Percentiles rank a stretch among this genome's conserved stretches.
Evolutionary conservation across 805 yeast species (phyloP).

Genomic region (Myxozyma sirexii): DNA sequence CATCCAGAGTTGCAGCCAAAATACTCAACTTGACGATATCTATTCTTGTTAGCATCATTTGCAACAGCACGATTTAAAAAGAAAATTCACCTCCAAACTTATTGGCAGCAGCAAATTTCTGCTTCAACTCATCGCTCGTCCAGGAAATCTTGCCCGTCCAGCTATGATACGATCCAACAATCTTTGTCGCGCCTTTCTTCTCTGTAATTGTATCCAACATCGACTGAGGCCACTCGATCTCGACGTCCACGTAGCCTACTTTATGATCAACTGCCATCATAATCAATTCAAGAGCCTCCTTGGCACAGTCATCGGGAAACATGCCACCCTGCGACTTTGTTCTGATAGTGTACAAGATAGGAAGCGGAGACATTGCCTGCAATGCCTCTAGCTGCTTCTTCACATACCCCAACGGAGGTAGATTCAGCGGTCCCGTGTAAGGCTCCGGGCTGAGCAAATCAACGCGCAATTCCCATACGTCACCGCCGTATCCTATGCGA

Average conservation of each 20-base stretch:
- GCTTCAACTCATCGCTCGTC: too few relatives aligned
- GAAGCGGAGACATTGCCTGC: background rate
- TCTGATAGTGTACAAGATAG: background rate
- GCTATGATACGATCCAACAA: too few relatives aligned
- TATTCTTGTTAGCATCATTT: too few relatives aligned
- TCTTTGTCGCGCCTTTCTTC: too few relatives aligned
- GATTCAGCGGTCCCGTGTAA: background rate
- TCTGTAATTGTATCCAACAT: too few relatives aligned
- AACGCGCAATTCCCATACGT: background rate
- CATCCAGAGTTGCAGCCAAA: too few relatives aligned
- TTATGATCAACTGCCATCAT: background rate
- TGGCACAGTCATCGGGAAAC: background rate
- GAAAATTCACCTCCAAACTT: too few relatives aligned
- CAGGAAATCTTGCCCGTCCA: too few relatives aligned
- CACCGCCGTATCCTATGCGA: background rate
- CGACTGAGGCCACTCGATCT: background rate
- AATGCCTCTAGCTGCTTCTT: background rate
- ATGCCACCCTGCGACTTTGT: background rate
- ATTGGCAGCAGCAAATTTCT: too few relatives aligned
- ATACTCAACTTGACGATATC: too few relatives aligned
- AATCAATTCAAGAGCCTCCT: background rate
- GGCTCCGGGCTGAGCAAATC: too few relatives aligned
- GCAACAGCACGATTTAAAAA: too few relatives aligned
- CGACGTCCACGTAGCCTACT: background rate
- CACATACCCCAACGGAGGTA: background rate